A percentile compares a stretch with the other conserved stretches of the same genome.
Conservation (phyloP, 768 basidiomycete species). For the Lentinula aciculospora region DNA sequence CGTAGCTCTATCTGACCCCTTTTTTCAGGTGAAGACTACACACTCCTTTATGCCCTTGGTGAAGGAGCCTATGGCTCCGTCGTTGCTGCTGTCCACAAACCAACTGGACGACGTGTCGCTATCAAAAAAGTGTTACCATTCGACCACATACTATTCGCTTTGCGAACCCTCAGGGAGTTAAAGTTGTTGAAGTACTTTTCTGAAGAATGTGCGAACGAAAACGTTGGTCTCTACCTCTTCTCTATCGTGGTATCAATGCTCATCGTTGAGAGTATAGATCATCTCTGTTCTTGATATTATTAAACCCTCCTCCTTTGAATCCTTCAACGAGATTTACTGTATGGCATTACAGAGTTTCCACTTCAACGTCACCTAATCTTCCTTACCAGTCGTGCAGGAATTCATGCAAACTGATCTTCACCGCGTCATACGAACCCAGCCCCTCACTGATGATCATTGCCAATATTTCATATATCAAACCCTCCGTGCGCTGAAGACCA, state of each 20-base stretch:
- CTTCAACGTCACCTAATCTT: background rate
- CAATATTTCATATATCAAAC: constrained; percentile 86
- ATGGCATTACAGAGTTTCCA: constrained; percentile 13
- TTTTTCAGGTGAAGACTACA: constrained; percentile 60
- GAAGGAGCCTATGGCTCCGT: constrained; percentile 92
- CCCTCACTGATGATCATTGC: constrained; percentile 86
- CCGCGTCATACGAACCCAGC: constrained; percentile 81
- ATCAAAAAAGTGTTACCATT: constrained; percentile 96
- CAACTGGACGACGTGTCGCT: constrained; percentile 78
- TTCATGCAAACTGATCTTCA: constrained; percentile 91
- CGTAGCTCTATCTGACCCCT: constrained; percentile 5
- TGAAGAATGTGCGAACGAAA: constrained; percentile 75
- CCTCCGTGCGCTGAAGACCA: constrained; percentile 81
- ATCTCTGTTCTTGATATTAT: constrained; percentile 90
- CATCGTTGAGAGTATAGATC: constrained; percentile 46
- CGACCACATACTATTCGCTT: constrained; percentile 88
- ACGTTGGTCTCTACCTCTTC: constrained; percentile 36
- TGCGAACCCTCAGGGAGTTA: constrained; percentile 86
- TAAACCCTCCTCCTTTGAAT: constrained; percentile 67
- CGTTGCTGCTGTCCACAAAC: constrained; percentile 80
- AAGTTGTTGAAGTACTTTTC: constrained; percentile 86
- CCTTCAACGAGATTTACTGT: constrained; percentile 89
- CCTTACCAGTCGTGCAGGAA: constrained; percentile 65
- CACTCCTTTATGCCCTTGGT: constrained; percentile 67
- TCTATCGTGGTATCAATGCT: background rate